Evolutionary conservation across 306 rosid species (phyloP).

Genomic region (Lathyrus aphaca): DNA sequence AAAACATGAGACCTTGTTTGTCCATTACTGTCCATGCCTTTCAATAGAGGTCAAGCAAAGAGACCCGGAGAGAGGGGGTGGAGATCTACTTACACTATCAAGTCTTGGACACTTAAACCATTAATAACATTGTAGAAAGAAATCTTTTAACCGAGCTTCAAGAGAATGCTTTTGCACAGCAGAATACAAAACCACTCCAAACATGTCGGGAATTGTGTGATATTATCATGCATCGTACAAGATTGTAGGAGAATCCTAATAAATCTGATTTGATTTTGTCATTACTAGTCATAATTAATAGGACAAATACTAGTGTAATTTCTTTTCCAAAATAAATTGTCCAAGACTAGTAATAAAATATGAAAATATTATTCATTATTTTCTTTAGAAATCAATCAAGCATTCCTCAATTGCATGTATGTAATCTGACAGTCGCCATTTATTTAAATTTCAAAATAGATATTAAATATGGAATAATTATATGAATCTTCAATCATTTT

Average conservation of each 20-base stretch:
- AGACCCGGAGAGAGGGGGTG: background rate
- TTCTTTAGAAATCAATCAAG: constrained; percentile 2
- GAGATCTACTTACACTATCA: background rate
- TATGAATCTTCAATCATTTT: constrained; percentile 14
- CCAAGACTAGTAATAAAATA: background rate
- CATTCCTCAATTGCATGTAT: background rate
- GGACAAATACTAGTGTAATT: background rate
- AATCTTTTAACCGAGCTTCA: background rate
- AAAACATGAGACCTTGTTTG: constrained; percentile 19
- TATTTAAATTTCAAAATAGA: constrained; percentile 1
- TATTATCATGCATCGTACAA: constrained; percentile 16
- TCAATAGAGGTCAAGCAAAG: background rate
- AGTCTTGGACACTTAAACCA: constrained; percentile 12
- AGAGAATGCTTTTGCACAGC: background rate
- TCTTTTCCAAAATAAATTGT: background rate
- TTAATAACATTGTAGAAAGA: constrained; percentile 6
- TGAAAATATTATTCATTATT: background rate
- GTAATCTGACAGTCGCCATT: background rate
- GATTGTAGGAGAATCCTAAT: background rate
- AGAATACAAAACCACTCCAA: background rate
- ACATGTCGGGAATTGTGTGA: constrained; percentile 1
- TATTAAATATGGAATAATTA: constrained; percentile 22
- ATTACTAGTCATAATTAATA: background rate
- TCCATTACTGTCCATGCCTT: constrained; percentile 17
- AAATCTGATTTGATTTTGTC: background rate